A percentile compares a stretch with the other conserved stretches of the same genome.
phyloP scores from a whole-genome alignment of 2,329 filamentous ascomycete genomes.

The Phyllosticta citribraziliensis region DNA sequence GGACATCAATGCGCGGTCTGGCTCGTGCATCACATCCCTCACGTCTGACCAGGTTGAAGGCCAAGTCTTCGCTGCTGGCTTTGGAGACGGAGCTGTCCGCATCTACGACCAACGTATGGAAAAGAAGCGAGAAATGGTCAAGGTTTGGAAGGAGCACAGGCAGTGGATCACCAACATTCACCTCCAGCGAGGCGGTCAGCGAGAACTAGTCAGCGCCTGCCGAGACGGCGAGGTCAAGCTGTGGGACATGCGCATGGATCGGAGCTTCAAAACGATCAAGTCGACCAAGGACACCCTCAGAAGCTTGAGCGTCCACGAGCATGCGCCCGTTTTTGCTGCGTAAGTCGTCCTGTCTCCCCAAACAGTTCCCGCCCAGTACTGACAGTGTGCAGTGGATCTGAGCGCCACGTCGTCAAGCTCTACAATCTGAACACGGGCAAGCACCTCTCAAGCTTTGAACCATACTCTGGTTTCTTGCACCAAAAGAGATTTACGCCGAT shows the following conservation, averaged over 20 bases:
- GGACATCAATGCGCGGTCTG: conserved; percentile 90
- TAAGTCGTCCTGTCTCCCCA: conserved; percentile 41
- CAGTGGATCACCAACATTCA: conserved; percentile 96
- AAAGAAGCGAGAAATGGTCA: conserved; percentile 84
- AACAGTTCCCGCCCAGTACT: neutral
- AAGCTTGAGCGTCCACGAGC: conserved; percentile 87
- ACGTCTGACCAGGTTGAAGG: conserved; percentile 98
- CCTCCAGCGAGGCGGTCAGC: conserved; percentile 88
- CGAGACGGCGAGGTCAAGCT: conserved; percentile 88
- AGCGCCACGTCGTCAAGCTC: conserved; percentile 77
- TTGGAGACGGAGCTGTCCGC: conserved; percentile 87
- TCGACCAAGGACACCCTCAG: conserved; percentile 69
- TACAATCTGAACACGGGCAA: conserved; percentile 74
- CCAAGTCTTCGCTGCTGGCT: conserved; percentile 90
- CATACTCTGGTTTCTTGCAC: conserved; percentile 79
- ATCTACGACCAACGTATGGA: conserved; percentile 85
- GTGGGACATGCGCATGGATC: conserved; percentile 90
- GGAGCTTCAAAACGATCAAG: conserved; percentile 61
- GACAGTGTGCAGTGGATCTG: conserved; percentile 60
- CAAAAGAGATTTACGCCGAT: conserved; percentile 75
- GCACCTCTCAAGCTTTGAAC: conserved; percentile 74
- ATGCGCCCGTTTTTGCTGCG: conserved; percentile 91
- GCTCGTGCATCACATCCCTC: conserved; percentile 88
- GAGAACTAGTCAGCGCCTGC: conserved; percentile 83
- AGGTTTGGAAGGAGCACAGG: conserved; percentile 91